Conservation (phyloP, 2,329 filamentous ascomycete genomes). For the Paracoccidioides lutzii region DNA sequence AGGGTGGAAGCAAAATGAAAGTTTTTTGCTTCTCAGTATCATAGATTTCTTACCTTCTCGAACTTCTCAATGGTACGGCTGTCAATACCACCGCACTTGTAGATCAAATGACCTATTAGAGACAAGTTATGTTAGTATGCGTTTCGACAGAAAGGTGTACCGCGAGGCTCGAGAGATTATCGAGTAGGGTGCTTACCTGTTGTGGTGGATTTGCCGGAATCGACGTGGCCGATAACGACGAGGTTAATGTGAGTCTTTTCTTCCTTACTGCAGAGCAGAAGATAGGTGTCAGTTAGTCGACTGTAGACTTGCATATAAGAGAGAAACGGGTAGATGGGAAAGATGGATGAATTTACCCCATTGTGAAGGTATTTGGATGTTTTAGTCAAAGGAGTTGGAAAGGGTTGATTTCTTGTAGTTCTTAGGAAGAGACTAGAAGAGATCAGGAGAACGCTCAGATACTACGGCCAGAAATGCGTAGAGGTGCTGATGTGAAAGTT, state of each 20-base stretch:
- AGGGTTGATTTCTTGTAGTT: slow-evolving; percentile 33
- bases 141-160: not conserved
- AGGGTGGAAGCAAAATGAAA: slow-evolving; percentile 10
- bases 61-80: slow-evolving; percentile 99
- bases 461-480: slow-evolving; percentile 38
- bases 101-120: slow-evolving; percentile 79
- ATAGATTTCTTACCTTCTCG: slow-evolving; percentile 70
- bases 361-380: slow-evolving; percentile 38
- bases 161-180: not conserved
- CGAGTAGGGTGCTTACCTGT: slow-evolving; percentile 51
- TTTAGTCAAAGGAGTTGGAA: slow-evolving; percentile 4
- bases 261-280: slow-evolving; percentile 59
- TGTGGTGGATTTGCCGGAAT: slow-evolving; percentile 98
- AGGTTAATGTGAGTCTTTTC: slow-evolving; percentile 95
- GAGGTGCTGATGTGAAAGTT: slow-evolving; percentile 33
- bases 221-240: slow-evolving; percentile 98
- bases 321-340: slow-evolving; percentile 9
- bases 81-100: slow-evolving; percentile 99
- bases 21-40: not conserved
- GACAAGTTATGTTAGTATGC: slow-evolving; percentile 5
- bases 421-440: slow-evolving; percentile 37
- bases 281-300: not conserved
- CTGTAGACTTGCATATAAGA: not conserved
- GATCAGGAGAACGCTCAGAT: slow-evolving; percentile 35
- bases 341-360: slow-evolving; percentile 39